Evolutionary conservation across 768 basidiomycete genomes (phyloP), one percentile per base, ranked within the genome.

Genomic region (Hebeloma cylindrosporum): DNA sequence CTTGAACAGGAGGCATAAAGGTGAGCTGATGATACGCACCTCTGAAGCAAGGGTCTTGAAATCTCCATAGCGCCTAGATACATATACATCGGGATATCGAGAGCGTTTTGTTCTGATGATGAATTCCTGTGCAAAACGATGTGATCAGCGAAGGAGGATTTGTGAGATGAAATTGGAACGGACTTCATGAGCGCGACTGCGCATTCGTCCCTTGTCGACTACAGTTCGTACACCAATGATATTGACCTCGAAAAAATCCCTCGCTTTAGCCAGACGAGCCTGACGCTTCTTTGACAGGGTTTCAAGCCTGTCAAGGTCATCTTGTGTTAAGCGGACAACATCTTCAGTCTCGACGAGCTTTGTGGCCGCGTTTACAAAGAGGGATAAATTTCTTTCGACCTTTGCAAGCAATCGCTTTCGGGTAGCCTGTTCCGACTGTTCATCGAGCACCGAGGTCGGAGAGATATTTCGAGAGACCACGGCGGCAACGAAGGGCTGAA

Each of bases 51-150:
- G 76, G 2, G 92, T 88, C 60, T 74, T 85, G 64, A 99, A 99
- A 63, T 99, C 96, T 5, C 95, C 95, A 61, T 98, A 93, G 51
- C 96, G 77, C 45, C 96, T 77, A 1, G 92, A 88, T 4, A 98
- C 96, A 64, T 82, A 93, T 1, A 92, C 76, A 52, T 96, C 93
- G 2, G 72, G 75, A 50, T 75, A 75, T 10, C 80, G 74, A 5
- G 82, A 78, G 30, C 93, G 76, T 11, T 85, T 77, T 0, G 94
- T 98, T 22, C 92, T 82, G 22, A 99, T 82, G 54, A 99, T 83
- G 62, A 99, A 99, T 75, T 98, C 96, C 88, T 98, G 57, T 13
- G 37, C 27, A 37, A 36, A 53, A 30, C 44, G 53, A 40, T 44
- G 30, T 43, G 26, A 26, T 42, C 40, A 23, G 29, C 41, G 5